A percentile compares a stretch with the other conserved stretches of the same genome.
These are phyloP conservation scores for Colletotrichum falcatum DNA, from an alignment of 2,329 filamentous ascomycete genomes.

Conservation along the genomic window DNA sequence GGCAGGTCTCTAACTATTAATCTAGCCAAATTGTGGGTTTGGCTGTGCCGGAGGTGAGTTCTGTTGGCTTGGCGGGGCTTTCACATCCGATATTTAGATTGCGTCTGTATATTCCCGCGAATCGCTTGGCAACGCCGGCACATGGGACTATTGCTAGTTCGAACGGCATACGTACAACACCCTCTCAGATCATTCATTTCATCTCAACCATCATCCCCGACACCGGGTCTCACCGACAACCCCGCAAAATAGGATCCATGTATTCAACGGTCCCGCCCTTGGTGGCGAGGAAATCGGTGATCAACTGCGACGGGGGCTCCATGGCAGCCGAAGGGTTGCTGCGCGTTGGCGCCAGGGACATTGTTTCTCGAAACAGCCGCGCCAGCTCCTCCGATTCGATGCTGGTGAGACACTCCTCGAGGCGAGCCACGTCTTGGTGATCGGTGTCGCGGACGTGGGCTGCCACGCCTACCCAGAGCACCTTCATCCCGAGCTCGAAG, in stretches of 20 bases:
- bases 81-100: slow-evolving; percentile 30
- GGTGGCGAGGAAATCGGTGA: slow-evolving; percentile 32
- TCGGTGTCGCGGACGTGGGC: slow-evolving; percentile 35
- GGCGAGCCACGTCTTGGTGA: slow-evolving; percentile 20
- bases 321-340: slow-evolving; percentile 21
- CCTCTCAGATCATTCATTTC: background rate
- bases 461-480: slow-evolving; percentile 26
- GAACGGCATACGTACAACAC: background rate
- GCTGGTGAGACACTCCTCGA: slow-evolving; percentile 34
- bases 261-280: slow-evolving; percentile 7
- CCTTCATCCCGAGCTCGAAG: slow-evolving; percentile 28
- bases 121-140: slow-evolving; percentile 13
- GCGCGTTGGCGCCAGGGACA: slow-evolving; percentile 27
- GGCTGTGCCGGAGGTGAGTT: background rate
- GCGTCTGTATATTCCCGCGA: slow-evolving; percentile 15
- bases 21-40: background rate
- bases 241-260: slow-evolving; percentile 6
- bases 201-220: background rate
- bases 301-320: slow-evolving; percentile 28
- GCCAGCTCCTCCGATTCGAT: slow-evolving; percentile 29
- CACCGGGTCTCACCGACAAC: background rate
- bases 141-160: background rate
- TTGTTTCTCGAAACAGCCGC: slow-evolving; percentile 24
- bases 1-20: background rate
- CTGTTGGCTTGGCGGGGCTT: slow-evolving; percentile 3